phyloP scores from a whole-genome alignment of 805 yeast genomes.

The Wickerhamomyces chambardii region DNA sequence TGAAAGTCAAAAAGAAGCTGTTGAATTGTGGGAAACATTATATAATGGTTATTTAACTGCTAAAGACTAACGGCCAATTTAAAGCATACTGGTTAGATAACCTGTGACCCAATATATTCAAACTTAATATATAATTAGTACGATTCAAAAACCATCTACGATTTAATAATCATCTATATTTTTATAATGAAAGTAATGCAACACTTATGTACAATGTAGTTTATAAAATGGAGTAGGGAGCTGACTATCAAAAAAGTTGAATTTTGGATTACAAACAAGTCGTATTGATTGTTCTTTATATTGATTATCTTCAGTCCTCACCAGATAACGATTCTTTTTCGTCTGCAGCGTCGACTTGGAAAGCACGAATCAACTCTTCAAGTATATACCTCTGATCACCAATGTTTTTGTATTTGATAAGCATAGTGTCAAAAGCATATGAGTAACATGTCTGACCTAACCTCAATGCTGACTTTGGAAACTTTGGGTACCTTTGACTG shows the following conservation, averaged over 20 bases:
- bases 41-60: constrained; percentile 40
- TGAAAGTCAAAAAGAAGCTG: constrained; percentile 88
- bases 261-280: too few relatives aligned
- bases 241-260: too few relatives aligned
- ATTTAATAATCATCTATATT: too few relatives aligned
- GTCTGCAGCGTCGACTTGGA: constrained; percentile 20
- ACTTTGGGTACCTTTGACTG: constrained; percentile 75
- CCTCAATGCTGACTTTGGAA: constrained; percentile 28
- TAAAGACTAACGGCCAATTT: background rate
- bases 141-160: too few relatives aligned
- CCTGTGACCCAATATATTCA: too few relatives aligned
- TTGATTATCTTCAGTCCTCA: too few relatives aligned
- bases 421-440: constrained; percentile 65
- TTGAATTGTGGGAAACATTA: constrained; percentile 84
- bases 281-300: too few relatives aligned
- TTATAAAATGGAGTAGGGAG: too few relatives aligned
- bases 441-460: constrained; percentile 24
- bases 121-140: too few relatives aligned
- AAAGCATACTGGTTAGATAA: too few relatives aligned
- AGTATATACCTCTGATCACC: constrained; percentile 23
- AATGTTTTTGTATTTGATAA: constrained; percentile 34
- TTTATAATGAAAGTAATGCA: too few relatives aligned
- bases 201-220: too few relatives aligned
- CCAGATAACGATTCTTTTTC: constrained; percentile 11
- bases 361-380: constrained; percentile 19